phyloP scores from a whole-genome alignment of 139 green algal genomes.

The Pseudopediastrum boryanum region DNA sequence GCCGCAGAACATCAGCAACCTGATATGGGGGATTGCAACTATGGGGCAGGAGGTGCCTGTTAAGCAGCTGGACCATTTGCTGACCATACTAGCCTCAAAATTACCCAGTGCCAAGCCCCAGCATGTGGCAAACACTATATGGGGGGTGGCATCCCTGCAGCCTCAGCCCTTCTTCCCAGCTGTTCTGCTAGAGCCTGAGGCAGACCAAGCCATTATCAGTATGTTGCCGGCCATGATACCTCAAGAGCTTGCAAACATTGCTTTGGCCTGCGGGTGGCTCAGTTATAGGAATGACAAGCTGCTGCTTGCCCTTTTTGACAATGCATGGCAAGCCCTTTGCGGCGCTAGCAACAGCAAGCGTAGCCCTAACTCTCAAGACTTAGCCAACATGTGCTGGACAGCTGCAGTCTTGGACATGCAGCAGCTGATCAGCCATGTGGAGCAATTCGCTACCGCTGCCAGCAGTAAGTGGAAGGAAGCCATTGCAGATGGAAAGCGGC shows the following conservation, averaged over 20 bases:
- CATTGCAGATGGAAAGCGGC: neutral
- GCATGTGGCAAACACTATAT: neutral
- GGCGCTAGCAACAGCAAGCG: neutral
- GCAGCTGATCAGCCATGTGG: neutral
- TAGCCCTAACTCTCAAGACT: neutral
- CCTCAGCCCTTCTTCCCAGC: too few species aligned
- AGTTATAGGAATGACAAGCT: slow-evolving; percentile 3
- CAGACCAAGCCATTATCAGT: neutral
- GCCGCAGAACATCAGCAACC: neutral
- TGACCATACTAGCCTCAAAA: neutral
- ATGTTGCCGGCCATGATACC: neutral
- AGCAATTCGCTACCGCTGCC: neutral
- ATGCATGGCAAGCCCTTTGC: neutral
- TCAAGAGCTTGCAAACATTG: neutral
- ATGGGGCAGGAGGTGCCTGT: neutral
- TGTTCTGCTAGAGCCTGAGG: neutral
- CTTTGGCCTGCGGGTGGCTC: neutral
- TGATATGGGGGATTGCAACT: neutral
- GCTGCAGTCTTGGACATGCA: slow-evolving; percentile 8
- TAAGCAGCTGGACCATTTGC: neutral
- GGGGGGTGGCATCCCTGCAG: neutral
- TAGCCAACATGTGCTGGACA: slow-evolving; percentile 7
- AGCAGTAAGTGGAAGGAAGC: neutral
- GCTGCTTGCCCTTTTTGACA: neutral
- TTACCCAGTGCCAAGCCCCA: neutral